Evolutionary conservation across 768 basidiomycete genomes (phyloP).

Genomic region (Pulveroboletus sp.): DNA sequence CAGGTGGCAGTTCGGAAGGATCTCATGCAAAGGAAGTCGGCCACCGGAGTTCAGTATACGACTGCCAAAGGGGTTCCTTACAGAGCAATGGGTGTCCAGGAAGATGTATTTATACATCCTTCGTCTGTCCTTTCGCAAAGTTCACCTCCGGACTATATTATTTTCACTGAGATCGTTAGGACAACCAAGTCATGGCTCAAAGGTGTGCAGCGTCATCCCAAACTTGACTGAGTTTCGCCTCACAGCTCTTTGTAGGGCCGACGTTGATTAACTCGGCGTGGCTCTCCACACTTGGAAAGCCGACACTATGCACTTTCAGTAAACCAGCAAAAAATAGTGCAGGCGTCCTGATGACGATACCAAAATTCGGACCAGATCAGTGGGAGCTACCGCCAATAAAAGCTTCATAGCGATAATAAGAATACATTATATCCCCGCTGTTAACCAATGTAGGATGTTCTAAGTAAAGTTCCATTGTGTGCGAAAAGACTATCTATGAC

Average conservation of each 20-base stretch:
- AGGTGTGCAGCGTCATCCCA: constrained; percentile 43
- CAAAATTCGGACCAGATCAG: constrained; percentile 79
- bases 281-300: constrained; percentile 76
- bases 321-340: constrained; percentile 72
- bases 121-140: constrained; percentile 71
- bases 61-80: constrained; percentile 83
- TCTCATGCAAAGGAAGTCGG: constrained; percentile 55
- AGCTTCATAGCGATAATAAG: constrained; percentile 20
- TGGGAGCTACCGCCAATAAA: constrained; percentile 80
- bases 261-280: constrained; percentile 87
- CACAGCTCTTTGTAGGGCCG: constrained; percentile 46
- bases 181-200: constrained; percentile 77
- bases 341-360: constrained; percentile 72
- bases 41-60: constrained; percentile 64
- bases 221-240: neutral
- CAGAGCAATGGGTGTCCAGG: constrained; percentile 69
- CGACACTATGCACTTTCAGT: constrained; percentile 84
- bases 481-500: constrained; percentile 12
- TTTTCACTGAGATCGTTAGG: constrained; percentile 79
- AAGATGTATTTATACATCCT: constrained; percentile 92
- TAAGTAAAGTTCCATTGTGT: constrained; percentile 9
- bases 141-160: constrained; percentile 81
- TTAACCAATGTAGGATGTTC: constrained; percentile 9
- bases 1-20: constrained; percentile 93
- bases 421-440: constrained; percentile 14